A percentile compares a stretch with the other conserved stretches of the same genome.
Conservation (phyloP, 306 rosid genomes). For the Vigna unguiculata region DNA sequence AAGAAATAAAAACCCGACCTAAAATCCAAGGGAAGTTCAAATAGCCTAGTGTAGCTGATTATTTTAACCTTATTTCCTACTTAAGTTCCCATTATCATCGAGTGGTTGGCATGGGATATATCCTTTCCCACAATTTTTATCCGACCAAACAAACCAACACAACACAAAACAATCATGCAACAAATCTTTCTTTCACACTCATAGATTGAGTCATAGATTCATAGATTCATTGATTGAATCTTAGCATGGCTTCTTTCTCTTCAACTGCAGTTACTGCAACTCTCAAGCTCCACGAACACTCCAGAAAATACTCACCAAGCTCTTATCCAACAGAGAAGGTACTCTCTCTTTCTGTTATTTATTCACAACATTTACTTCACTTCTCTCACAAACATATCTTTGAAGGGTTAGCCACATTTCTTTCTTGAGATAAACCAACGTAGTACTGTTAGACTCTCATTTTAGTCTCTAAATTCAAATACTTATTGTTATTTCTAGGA, state of each 20-base stretch:
- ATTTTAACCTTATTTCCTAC: not conserved
- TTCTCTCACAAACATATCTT: not conserved
- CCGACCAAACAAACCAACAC: conserved; percentile 1
- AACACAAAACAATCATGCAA: conserved; percentile 31
- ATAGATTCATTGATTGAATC: not conserved
- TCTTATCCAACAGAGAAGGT: conserved; percentile 63
- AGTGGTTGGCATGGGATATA: conserved; percentile 35
- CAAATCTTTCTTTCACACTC: not conserved
- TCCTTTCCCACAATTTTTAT: conserved; percentile 48
- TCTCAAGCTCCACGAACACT: conserved; percentile 66
- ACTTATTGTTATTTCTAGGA: too few relatives aligned
- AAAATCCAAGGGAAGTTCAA: not conserved
- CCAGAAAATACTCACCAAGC: conserved; percentile 59
- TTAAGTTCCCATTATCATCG: not conserved
- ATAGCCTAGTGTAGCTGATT: too few relatives aligned
- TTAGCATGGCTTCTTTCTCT: conserved; percentile 72
- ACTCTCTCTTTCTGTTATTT: not conserved
- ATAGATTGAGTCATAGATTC: not conserved
- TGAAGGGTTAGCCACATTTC: too few relatives aligned
- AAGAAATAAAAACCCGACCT: not conserved
- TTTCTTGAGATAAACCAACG: too few relatives aligned
- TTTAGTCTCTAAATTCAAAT: too few relatives aligned
- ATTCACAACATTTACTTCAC: not conserved
- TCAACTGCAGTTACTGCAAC: conserved; percentile 62
- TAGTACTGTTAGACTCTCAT: too few relatives aligned